Evolutionary conservation across 768 basidiomycete genomes (phyloP).

Genomic region (Termitomyces sp.): DNA sequence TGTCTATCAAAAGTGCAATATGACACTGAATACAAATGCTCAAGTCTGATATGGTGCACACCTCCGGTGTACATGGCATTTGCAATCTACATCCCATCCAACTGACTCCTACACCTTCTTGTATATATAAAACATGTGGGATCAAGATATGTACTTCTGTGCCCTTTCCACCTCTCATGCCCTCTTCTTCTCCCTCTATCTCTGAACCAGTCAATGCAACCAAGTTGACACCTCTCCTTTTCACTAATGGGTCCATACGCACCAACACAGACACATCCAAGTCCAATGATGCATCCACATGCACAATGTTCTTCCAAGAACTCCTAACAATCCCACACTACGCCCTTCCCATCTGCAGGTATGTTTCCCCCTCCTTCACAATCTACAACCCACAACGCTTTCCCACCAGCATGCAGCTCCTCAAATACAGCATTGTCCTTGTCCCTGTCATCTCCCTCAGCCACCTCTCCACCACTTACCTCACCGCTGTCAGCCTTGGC

Average conservation of each 20-base stretch:
- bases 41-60: too few relatives aligned
- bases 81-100: too few relatives aligned
- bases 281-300: not conserved
- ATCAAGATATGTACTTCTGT: not conserved
- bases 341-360: constrained; percentile 2
- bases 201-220: not conserved
- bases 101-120: not conserved
- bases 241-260: not conserved
- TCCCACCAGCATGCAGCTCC: constrained; percentile 73
- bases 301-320: constrained; percentile 3
- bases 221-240: constrained; percentile 3
- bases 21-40: not conserved
- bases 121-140: not conserved
- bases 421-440: constrained; percentile 83
- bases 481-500: too few relatives aligned
- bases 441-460: constrained; percentile 85
- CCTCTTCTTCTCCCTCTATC: not conserved
- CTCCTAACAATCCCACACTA: constrained; percentile 1
- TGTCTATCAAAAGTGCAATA: not conserved
- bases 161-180: not conserved
- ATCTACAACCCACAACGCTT: constrained; percentile 33
- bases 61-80: not conserved
- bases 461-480: constrained; percentile 58
- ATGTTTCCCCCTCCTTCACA: not conserved
- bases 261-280: not conserved